These are phyloP conservation scores for Neonectria coccinea DNA, from an alignment of 2,329 filamentous ascomycete genomes.

Conservation along the genomic window DNA sequence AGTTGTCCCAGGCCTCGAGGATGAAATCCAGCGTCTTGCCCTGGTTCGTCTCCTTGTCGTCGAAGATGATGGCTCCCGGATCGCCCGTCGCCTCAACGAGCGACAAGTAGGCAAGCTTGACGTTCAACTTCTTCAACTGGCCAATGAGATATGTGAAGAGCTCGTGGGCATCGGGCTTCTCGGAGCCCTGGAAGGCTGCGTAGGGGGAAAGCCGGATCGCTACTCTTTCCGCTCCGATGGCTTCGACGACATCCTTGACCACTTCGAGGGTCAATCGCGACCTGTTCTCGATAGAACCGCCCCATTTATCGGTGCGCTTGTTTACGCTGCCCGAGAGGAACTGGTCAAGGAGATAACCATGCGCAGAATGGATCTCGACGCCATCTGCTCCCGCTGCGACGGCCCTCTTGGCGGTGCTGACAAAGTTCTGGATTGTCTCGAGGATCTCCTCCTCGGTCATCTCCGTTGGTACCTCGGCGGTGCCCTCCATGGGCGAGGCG, in stretches of 20 bases:
- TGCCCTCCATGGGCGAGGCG: conserved; percentile 20
- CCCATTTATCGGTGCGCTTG: conserved; percentile 62
- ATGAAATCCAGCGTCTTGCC: conserved; percentile 46
- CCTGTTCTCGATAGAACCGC: conserved; percentile 62
- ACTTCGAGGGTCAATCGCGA: conserved; percentile 60
- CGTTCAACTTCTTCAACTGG: conserved; percentile 46
- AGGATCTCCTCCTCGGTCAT: conserved; percentile 73
- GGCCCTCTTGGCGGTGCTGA: conserved; percentile 60
- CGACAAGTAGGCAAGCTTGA: conserved; percentile 45
- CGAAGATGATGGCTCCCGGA: conserved; percentile 27
- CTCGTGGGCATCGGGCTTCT: conserved; percentile 34
- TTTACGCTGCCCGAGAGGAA: conserved; percentile 59
- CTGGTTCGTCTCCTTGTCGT: conserved; percentile 48
- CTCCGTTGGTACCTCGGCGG: conserved; percentile 59
- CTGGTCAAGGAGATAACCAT: conserved; percentile 68
- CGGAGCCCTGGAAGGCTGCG: conserved; percentile 41
- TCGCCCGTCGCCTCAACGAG: conserved; percentile 47
- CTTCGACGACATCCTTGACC: conserved; percentile 51
- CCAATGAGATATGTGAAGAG: conserved; percentile 43
- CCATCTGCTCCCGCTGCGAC: conserved; percentile 72
- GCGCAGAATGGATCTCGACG: conserved; percentile 66
- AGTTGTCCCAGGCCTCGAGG: conserved; percentile 47
- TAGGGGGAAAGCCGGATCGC: conserved; percentile 55
- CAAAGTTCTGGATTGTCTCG: conserved; percentile 67
- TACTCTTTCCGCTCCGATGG: conserved; percentile 52